Evolutionary conservation across 139 green algal genomes (phyloP), one percentile per base, ranked within the genome.

Genomic region (Volvox reticuliferus): DNA sequence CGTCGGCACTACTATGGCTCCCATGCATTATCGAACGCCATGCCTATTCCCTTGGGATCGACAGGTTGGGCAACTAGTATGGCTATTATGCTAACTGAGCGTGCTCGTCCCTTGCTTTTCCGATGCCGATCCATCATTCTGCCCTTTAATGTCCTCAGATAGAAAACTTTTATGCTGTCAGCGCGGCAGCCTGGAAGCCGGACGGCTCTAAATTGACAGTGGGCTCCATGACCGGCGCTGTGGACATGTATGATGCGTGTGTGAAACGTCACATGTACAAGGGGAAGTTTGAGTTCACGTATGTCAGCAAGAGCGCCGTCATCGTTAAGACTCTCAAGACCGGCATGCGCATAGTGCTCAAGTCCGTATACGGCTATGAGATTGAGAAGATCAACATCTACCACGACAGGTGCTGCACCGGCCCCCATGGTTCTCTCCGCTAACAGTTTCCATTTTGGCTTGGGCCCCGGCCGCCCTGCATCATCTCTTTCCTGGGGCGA

Each of bases 241-340:
- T 99, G 77, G 96, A 97, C 85, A 88, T 98, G 81, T 98, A 97
- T 83, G 96, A 98, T 86, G 94, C 96, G 6, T 98, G 95, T 93
- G 87, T 97, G n/a, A 93, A 86, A 35, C 84, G 91, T 13, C 82
- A 94, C 84, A 89, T 84, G 75, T 95, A 97, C 93, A 95, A 97
- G 88, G 94, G 95, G 44, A 96, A 95, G 83, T 98, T 98, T 88
- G 95, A 98, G 89, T 97, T 98, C 88, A 98, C 96, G 12, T 97
- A 98, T 86, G 95, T 98, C 33, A 96, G 91, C 93, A 95, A 95
- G 86, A 94, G 79, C 81, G 90, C 91, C 55, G 94, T 95, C 67
- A 97, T 97, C 82, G 96, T 98, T 32, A 97, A 98, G 91, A 93
- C 94, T 14, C 92, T 98, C 37, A 89, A 93, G 69, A 96, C 91